phyloP scores from a whole-genome alignment of 2,329 filamentous ascomycete genomes.

The Teratosphaeria gauchensis region DNA sequence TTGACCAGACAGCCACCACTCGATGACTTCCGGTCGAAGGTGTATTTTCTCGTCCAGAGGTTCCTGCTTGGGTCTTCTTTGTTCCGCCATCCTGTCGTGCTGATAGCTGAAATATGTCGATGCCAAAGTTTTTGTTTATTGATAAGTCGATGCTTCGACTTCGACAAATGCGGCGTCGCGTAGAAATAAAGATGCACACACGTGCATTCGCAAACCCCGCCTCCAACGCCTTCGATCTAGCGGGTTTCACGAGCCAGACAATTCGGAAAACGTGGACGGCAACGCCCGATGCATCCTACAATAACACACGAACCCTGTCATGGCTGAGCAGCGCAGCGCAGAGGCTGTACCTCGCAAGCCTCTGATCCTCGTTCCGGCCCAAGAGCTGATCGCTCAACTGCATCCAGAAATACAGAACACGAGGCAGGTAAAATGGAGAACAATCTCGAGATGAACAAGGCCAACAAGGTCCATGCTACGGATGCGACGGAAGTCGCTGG shows the following conservation, averaged over 20 bases:
- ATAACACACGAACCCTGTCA: background rate
- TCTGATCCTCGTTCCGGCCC: background rate
- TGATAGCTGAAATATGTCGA: background rate
- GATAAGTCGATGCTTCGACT: background rate
- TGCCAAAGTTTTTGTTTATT: background rate
- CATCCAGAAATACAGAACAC: background rate
- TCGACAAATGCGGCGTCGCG: background rate
- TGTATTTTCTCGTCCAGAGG: conserved; percentile 19
- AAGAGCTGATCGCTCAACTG: background rate
- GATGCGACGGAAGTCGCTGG: background rate
- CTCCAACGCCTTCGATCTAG: background rate
- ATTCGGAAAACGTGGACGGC: background rate
- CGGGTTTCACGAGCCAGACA: background rate
- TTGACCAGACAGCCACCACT: conserved; percentile 19
- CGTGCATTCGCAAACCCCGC: background rate
- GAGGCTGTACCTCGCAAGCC: background rate
- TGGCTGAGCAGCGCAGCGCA: background rate
- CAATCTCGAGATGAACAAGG: background rate
- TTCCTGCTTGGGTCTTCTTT: conserved; percentile 10
- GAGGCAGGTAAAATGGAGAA: background rate
- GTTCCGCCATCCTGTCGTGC: background rate
- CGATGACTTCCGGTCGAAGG: conserved; percentile 13
- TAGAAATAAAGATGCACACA: background rate
- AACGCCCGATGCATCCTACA: background rate
- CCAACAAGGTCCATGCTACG: background rate